Conservation (phyloP, 1,284 basidiomycete species). For the Ceratobasidium papillatum region DNA sequence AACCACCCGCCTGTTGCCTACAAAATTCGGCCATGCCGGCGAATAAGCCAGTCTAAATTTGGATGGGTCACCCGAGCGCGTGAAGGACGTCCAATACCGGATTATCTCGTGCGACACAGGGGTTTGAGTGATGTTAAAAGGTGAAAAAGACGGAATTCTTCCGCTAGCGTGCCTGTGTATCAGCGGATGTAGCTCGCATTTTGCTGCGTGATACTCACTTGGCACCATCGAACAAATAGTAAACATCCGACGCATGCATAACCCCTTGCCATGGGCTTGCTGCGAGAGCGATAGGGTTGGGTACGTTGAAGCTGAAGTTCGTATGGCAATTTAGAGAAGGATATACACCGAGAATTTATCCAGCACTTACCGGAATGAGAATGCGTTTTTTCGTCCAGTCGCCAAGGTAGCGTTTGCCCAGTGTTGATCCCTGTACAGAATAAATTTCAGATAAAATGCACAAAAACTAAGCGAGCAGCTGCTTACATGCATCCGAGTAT, state of each 20-base stretch:
- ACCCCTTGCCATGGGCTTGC: conserved; percentile 55
- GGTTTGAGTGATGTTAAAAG: conserved; percentile 51
- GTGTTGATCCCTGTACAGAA: conserved; percentile 54
- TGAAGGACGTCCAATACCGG: conserved; percentile 60
- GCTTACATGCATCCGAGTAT: conserved; percentile 60
- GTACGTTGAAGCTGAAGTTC: conserved; percentile 55
- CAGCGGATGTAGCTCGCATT: conserved; percentile 46
- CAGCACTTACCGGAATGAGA: conserved; percentile 52
- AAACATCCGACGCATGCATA: conserved; percentile 59
- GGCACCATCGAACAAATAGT: conserved; percentile 57
- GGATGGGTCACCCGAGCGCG: conserved; percentile 53
- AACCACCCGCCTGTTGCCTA: conserved; percentile 46
- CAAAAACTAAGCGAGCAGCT: neutral
- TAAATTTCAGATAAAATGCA: neutral
- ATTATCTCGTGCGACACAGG: conserved; percentile 56
- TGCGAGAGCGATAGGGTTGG: conserved; percentile 55
- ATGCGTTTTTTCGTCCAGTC: conserved; percentile 53
- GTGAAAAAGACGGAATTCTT: neutral
- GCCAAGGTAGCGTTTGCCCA: conserved; percentile 52
- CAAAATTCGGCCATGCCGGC: conserved; percentile 51
- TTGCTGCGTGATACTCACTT: conserved; percentile 11
- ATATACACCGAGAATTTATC: neutral
- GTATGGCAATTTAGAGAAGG: neutral
- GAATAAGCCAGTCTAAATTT: conserved; percentile 49
- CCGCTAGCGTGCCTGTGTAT: conserved; percentile 53